Conservation (phyloP, 2,329 filamentous ascomycete species). For the Cryoendolithus antarcticus region DNA sequence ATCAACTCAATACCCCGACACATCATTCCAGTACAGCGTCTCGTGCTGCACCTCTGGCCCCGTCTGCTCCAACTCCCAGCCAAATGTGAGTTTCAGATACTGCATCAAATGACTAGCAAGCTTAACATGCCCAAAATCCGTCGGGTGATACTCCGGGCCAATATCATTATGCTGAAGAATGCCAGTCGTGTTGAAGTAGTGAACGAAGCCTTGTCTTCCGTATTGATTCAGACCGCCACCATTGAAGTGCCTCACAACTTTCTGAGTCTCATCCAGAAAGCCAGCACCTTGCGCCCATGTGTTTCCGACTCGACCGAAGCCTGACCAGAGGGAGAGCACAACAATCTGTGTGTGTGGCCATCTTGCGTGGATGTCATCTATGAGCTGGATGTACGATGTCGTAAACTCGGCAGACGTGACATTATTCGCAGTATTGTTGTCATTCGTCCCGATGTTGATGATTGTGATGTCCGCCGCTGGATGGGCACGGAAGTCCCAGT, state of each 20-base stretch:
- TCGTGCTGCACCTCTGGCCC: conserved; percentile 40
- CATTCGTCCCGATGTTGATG: conserved; percentile 37
- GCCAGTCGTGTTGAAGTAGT: conserved; percentile 50
- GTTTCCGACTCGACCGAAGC: conserved; percentile 40
- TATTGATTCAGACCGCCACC: conserved; percentile 28
- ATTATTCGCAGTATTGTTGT: conserved; percentile 29
- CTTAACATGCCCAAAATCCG: conserved; percentile 50
- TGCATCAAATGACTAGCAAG: conserved; percentile 46
- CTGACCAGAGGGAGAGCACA: conserved; percentile 39
- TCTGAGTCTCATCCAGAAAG: conserved; percentile 38
- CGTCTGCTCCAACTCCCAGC: conserved; percentile 43
- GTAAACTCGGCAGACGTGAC: conserved; percentile 28
- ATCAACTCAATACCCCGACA: no score
- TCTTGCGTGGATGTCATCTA: conserved; percentile 27
- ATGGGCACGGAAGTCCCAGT: conserved; percentile 23
- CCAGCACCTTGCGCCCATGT: conserved; percentile 36
- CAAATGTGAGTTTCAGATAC: conserved; percentile 44
- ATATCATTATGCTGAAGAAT: conserved; percentile 52
- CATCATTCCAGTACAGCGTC: conserved; percentile 9
- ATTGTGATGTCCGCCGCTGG: conserved; percentile 30
- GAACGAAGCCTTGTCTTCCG: conserved; percentile 36
- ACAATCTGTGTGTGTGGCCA: conserved; percentile 33
- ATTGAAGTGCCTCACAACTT: conserved; percentile 34
- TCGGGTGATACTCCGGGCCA: conserved; percentile 46
- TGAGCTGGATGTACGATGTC: conserved; percentile 29